phyloP scores from a whole-genome alignment of 2,329 filamentous ascomycete species.

The Colletotrichum tropicicola region DNA sequence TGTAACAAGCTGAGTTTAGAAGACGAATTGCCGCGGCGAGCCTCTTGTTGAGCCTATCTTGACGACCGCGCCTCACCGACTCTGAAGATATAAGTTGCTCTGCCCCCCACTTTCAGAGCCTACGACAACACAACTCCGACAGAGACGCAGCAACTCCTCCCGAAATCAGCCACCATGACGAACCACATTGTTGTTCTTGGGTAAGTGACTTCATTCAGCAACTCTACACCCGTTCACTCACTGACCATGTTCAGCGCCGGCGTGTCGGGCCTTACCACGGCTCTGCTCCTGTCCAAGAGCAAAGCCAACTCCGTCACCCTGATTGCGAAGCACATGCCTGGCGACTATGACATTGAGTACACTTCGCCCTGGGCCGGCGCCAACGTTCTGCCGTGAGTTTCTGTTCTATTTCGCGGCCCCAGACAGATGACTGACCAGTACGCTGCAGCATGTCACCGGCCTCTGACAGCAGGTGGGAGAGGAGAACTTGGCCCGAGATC shows the following conservation, averaged over 20 bases:
- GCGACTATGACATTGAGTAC: slow-evolving; percentile 86
- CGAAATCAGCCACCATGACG: slow-evolving; percentile 48
- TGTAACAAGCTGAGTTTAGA: neutral
- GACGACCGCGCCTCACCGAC: neutral
- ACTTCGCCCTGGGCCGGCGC: slow-evolving; percentile 84
- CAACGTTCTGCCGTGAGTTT: slow-evolving; percentile 72
- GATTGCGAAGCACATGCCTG: slow-evolving; percentile 81
- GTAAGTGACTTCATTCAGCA: slow-evolving; percentile 35
- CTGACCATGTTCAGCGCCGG: slow-evolving; percentile 47
- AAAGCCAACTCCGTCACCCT: slow-evolving; percentile 50
- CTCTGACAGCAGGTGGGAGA: slow-evolving; percentile 58
- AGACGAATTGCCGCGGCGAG: neutral
- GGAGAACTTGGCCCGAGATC: slow-evolving; percentile 66
- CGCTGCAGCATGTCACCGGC: slow-evolving; percentile 44
- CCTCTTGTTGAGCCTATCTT: neutral
- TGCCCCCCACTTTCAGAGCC: neutral
- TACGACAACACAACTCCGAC: neutral
- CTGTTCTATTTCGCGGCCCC: neutral
- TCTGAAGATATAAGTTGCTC: neutral
- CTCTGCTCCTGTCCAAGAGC: slow-evolving; percentile 56
- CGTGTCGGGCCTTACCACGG: slow-evolving; percentile 61
- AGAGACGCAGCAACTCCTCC: neutral
- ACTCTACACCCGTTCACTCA: neutral
- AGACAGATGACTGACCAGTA: neutral
- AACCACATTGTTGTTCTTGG: slow-evolving; percentile 57